phyloP scores from a whole-genome alignment of 192 early-diverging fungal genomes.

The Umbelopsis sp. region DNA sequence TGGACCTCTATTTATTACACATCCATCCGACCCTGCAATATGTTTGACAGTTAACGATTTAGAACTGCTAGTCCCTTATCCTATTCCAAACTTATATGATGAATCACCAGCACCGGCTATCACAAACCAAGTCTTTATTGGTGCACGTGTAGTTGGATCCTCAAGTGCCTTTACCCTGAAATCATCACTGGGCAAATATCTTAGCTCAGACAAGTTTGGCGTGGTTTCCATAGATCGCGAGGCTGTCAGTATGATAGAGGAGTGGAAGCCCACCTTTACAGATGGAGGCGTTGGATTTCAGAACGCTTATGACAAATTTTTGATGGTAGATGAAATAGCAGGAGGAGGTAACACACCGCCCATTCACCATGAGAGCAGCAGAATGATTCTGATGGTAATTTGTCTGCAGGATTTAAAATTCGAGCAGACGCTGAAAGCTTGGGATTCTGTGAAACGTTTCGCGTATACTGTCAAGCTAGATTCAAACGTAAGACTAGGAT shows the following conservation, averaged over 20 bases:
- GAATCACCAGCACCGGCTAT: constrained; percentile 43
- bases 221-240: constrained; percentile 70
- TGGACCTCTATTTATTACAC: constrained; percentile 70
- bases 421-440: constrained; percentile 73
- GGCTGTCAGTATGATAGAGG: constrained; percentile 80
- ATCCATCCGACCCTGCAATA: constrained; percentile 62
- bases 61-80: constrained; percentile 47
- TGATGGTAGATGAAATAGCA: constrained; percentile 65
- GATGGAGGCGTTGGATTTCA: constrained; percentile 74
- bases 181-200: constrained; percentile 65
- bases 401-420: constrained; percentile 46
- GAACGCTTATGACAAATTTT: constrained; percentile 65
- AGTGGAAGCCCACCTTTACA: constrained; percentile 69
- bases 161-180: constrained; percentile 60
- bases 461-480: constrained; percentile 70
- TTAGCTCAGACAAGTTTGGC: constrained; percentile 80
- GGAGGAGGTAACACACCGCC: constrained; percentile 34
- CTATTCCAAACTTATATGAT: constrained; percentile 39
- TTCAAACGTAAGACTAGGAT: constrained; percentile 61
- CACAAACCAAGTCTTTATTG: constrained; percentile 72
- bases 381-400: too few species aligned
- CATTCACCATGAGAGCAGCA: too few species aligned
- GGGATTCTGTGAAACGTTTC: constrained; percentile 74
- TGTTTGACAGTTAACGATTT: constrained; percentile 54
- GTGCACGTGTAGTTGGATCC: constrained; percentile 60